Conservation (phyloP, 2,329 filamentous ascomycete species). For the Hypoxylon sp. region DNA sequence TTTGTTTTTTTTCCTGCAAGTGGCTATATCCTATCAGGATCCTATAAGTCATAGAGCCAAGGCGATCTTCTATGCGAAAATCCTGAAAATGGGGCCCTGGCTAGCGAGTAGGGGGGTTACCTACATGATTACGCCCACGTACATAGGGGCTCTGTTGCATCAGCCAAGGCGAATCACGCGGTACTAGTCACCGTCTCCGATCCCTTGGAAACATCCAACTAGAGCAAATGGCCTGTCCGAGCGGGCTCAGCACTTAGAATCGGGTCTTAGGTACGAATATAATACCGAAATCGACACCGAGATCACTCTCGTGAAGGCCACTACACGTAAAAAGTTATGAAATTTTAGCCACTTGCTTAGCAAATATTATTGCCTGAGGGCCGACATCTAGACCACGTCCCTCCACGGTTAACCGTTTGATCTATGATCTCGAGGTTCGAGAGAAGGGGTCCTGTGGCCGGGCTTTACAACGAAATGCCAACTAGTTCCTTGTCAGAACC, state of each 20-base stretch:
- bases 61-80: slow-evolving; percentile 11
- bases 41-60: slow-evolving; percentile 5
- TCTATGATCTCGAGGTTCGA: slow-evolving; percentile 6
- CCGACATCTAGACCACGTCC: slow-evolving; percentile 6
- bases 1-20: slow-evolving; percentile 14
- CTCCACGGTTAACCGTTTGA: slow-evolving; percentile 8
- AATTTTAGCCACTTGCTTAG: slow-evolving; percentile 5
- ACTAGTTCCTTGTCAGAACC: slow-evolving; percentile 5
- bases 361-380: slow-evolving; percentile 6
- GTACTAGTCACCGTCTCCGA: slow-evolving; percentile 8
- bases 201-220: slow-evolving; percentile 7
- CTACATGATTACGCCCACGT: slow-evolving; percentile 4
- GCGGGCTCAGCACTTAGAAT: slow-evolving; percentile 13
- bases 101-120: slow-evolving; percentile 19
- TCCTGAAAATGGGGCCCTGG: slow-evolving; percentile 22
- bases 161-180: slow-evolving; percentile 36
- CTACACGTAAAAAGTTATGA: slow-evolving; percentile 13
- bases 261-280: slow-evolving; percentile 14
- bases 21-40: slow-evolving; percentile 10
- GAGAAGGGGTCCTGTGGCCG: slow-evolving; percentile 3
- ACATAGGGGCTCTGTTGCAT: slow-evolving; percentile 22
- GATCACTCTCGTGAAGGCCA: slow-evolving; percentile 6
- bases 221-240: slow-evolving; percentile 6
- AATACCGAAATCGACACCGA: slow-evolving; percentile 35
- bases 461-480: slow-evolving; percentile 7